Evolutionary conservation across 257 asterid genomes (phyloP).

Genomic region (Avicennia marina): DNA sequence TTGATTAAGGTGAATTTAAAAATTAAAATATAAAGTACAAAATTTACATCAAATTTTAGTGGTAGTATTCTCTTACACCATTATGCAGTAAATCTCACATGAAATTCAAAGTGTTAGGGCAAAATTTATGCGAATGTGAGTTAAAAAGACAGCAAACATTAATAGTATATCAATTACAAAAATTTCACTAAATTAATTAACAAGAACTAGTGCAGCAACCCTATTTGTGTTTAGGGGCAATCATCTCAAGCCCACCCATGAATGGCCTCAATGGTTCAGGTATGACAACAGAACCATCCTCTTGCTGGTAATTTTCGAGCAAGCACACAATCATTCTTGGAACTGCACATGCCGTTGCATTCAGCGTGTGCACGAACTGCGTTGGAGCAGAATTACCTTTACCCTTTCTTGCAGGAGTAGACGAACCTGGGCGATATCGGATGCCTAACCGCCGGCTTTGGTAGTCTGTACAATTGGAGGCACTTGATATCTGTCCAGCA

Average conservation of each 20-base stretch:
- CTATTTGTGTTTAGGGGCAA: constrained; percentile 33
- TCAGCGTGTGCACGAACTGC: constrained; percentile 85
- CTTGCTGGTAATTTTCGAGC: constrained; percentile 96
- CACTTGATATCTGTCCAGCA: constrained; percentile 79
- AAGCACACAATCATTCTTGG: constrained; percentile 93
- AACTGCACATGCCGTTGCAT: constrained; percentile 97
- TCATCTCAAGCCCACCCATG: constrained; percentile 72
- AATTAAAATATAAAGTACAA: too few species aligned
- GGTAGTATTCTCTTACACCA: too few species aligned
- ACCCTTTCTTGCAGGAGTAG: constrained; percentile 58
- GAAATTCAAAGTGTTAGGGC: too few species aligned
- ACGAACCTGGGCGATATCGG: constrained; percentile 73
- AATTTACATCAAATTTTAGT: too few species aligned
- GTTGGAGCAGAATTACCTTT: constrained; percentile 45
- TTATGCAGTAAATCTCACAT: too few species aligned
- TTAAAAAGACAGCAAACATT: too few species aligned
- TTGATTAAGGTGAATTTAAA: too few species aligned
- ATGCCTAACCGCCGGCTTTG: constrained; percentile 92
- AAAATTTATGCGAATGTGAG: too few species aligned
- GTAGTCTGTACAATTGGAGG: constrained; percentile 95
- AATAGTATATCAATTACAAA: too few species aligned
- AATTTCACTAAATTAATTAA: too few species aligned
- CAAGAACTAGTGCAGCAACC: too few species aligned
- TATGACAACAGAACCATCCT: constrained; percentile 76
- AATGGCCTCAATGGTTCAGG: constrained; percentile 82